A percentile compares a stretch with the other conserved stretches of the same genome.
phyloP scores from a whole-genome alignment of 495 filamentous ascomycete genomes.

The Darksidea phi region DNA sequence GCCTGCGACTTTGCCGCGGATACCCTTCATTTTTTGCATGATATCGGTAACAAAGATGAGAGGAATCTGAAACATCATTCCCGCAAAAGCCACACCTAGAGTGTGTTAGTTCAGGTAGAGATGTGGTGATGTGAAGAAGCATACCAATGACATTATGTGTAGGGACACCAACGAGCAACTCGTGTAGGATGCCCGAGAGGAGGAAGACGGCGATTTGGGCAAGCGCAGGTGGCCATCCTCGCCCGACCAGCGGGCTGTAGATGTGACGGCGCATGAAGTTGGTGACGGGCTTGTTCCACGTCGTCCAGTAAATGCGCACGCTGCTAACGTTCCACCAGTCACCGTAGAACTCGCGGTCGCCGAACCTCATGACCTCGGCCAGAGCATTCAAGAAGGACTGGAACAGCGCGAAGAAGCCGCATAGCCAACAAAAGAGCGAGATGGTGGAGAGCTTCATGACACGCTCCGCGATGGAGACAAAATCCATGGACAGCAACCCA shows the following conservation, averaged over 20 bases:
- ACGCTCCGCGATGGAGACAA: slow-evolving; percentile 80
- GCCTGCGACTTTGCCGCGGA: slow-evolving; percentile 70
- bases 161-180: slow-evolving; percentile 88
- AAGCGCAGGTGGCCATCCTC: slow-evolving; percentile 66
- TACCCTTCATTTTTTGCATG: slow-evolving; percentile 73
- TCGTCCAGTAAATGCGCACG: slow-evolving; percentile 86
- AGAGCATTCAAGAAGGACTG: slow-evolving; percentile 85
- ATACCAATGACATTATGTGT: slow-evolving; percentile 91
- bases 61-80: slow-evolving; percentile 91
- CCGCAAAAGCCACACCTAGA: slow-evolving; percentile 80
- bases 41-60: slow-evolving; percentile 77
- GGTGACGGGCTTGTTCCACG: slow-evolving; percentile 97
- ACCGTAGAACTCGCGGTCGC: slow-evolving; percentile 89
- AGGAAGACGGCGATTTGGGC: slow-evolving; percentile 80
- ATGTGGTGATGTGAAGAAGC: slow-evolving; percentile 17
- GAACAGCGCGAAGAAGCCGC: slow-evolving; percentile 94
- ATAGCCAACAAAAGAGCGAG: slow-evolving; percentile 90
- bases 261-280: slow-evolving; percentile 93
- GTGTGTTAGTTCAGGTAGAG: slow-evolving; percentile 6
- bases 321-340: slow-evolving; percentile 96
- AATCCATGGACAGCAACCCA: slow-evolving; percentile 75
- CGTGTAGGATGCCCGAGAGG: slow-evolving; percentile 83
- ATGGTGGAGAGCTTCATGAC: slow-evolving; percentile 94
- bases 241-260: slow-evolving; percentile 76
- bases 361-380: slow-evolving; percentile 86